These are phyloP conservation scores for Clarkia xantiana DNA, from an alignment of 345 rosid species.

Conservation along the genomic window DNA sequence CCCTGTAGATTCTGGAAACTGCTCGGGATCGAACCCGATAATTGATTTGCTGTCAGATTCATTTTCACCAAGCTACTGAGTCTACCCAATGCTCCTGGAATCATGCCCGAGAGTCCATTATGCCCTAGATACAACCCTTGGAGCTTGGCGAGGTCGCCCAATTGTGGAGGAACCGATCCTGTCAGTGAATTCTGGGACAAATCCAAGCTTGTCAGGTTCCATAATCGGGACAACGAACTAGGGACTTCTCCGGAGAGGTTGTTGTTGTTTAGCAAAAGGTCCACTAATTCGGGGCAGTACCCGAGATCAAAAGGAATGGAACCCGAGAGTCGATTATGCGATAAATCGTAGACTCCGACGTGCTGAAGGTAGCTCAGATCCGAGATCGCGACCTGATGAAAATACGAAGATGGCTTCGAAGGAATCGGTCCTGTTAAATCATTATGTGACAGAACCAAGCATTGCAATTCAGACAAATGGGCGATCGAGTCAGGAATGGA, in stretches of 20 bases:
- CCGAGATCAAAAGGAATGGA: conserved; percentile 60
- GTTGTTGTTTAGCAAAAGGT: conserved; percentile 55
- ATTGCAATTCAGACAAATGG: conserved; percentile 54
- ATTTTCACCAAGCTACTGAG: conserved; percentile 63
- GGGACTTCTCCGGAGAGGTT: conserved; percentile 65
- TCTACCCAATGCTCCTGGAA: conserved; percentile 55
- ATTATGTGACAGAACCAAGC: conserved; percentile 73
- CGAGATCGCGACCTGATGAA: conserved; percentile 49
- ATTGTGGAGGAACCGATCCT: conserved; percentile 49
- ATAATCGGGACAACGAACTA: conserved; percentile 42
- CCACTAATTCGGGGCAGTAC: conserved; percentile 44
- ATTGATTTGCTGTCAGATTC: conserved; percentile 49
- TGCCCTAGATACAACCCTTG: conserved; percentile 74
- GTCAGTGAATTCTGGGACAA: conserved; percentile 50
- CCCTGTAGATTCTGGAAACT: conserved; percentile 57
- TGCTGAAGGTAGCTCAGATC: conserved; percentile 77
- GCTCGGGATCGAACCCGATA: conserved; percentile 43
- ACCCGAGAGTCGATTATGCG: conserved; percentile 56
- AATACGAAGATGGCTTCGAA: conserved; percentile 41
- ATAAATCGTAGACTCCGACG: conserved; percentile 64
- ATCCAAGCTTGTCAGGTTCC: conserved; percentile 62
- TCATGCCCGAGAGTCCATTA: conserved; percentile 50
- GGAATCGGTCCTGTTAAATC: conserved; percentile 67
- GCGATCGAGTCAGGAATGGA: conserved; percentile 46
- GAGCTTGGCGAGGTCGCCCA: conserved; percentile 46